A percentile compares a stretch with the other conserved stretches of the same genome.
phyloP scores from a whole-genome alignment of 345 rosid genomes.

The Sapria himalayana region DNA sequence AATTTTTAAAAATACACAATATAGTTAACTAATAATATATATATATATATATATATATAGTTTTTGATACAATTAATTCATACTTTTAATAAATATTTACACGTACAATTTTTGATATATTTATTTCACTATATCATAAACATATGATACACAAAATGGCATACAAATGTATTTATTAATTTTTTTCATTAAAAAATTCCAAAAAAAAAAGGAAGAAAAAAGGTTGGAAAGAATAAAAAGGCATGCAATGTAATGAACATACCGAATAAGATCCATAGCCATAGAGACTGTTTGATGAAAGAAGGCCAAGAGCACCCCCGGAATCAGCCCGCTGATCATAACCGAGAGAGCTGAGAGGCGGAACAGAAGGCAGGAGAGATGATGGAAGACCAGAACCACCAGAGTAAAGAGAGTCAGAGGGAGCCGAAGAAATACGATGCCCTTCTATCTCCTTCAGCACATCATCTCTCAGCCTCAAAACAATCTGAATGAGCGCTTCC shows the following conservation, averaged over 20 bases:
- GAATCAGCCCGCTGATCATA: constrained; percentile 61
- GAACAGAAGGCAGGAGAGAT: constrained; percentile 48
- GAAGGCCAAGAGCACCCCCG: constrained; percentile 36
- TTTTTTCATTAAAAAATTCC: too few relatives aligned
- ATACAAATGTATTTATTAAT: too few relatives aligned
- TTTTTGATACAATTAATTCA: too few relatives aligned
- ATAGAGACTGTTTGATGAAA: constrained; percentile 49
- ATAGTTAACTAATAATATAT: too few relatives aligned
- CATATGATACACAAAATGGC: too few relatives aligned
- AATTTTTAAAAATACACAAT: too few relatives aligned
- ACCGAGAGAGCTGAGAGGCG: constrained; percentile 39
- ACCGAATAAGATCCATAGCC: constrained; percentile 67
- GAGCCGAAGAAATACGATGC: constrained; percentile 25
- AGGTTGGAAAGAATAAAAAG: neutral
- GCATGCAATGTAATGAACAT: constrained; percentile 12
- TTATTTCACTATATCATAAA: too few relatives aligned
- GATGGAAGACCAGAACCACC: constrained; percentile 30
- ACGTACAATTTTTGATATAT: too few relatives aligned
- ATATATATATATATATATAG: too few relatives aligned
- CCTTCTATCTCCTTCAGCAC: constrained; percentile 45
- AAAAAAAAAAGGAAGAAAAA: too few relatives aligned
- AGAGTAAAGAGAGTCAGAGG: constrained; percentile 40
- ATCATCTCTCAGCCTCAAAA: constrained; percentile 84
- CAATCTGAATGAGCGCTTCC: constrained; percentile 82
- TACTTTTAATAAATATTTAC: too few relatives aligned